A percentile compares a stretch with the other conserved stretches of the same genome.
Evolutionary conservation across 306 rosid genomes (phyloP).

Genomic region (Vigna angularis): DNA sequence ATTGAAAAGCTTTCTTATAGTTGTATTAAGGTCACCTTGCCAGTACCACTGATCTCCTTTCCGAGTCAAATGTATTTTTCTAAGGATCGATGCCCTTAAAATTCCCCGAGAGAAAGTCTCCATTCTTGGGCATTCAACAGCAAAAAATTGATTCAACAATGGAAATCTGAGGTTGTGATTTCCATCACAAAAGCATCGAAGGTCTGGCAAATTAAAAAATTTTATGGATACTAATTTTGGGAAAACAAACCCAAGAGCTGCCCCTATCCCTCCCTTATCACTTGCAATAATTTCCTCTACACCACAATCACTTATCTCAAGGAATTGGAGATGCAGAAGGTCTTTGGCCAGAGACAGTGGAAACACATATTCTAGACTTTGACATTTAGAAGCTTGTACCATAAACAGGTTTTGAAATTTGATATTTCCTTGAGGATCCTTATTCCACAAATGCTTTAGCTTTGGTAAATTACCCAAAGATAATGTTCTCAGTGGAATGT

Average conservation of each 20-base stretch:
- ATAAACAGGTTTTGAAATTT: constrained; percentile 28
- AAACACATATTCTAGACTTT: constrained; percentile 43
- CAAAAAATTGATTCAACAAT: constrained; percentile 36
- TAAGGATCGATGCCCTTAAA: constrained; percentile 47
- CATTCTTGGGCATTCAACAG: constrained; percentile 50
- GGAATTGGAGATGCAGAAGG: constrained; percentile 41
- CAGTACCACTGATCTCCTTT: constrained; percentile 44
- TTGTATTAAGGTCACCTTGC: constrained; percentile 49
- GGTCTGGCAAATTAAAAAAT: constrained; percentile 43
- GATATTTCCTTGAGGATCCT: constrained; percentile 46
- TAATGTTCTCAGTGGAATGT: constrained; percentile 41
- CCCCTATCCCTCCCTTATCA: constrained; percentile 35
- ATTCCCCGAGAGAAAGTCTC: constrained; percentile 48
- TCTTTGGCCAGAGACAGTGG: constrained; percentile 53
- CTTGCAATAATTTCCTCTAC: constrained; percentile 45
- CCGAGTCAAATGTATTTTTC: constrained; percentile 37
- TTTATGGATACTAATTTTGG: constrained; percentile 43
- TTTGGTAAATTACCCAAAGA: constrained; percentile 48
- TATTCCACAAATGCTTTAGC: constrained; percentile 44
- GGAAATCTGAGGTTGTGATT: constrained; percentile 53
- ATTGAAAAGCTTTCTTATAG: constrained; percentile 39
- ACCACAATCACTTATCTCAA: constrained; percentile 49
- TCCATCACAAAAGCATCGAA: constrained; percentile 43
- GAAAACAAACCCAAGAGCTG: constrained; percentile 47
- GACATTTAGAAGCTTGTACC: constrained; percentile 42